Evolutionary conservation across 495 filamentous ascomycete species (phyloP), one percentile per base, ranked within the genome.

Genomic region (Hypoxylon lenormandii): DNA sequence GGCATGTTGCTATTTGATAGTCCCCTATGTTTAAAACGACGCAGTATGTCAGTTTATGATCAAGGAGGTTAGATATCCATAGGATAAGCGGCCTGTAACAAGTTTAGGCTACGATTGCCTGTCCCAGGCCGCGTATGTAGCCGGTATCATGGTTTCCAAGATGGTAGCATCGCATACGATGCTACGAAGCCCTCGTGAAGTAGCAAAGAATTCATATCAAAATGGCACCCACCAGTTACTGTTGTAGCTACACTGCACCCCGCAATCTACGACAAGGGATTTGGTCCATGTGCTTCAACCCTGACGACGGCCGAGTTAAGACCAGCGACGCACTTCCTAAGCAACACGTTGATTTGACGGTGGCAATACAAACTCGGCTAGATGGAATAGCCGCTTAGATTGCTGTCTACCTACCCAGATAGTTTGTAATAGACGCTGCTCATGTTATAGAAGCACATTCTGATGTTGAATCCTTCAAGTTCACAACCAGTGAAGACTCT

Each of bases 101-200:
- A n/a, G 38, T 57, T 62, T 63, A 62, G 65, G 58, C 58, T 69
- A 69, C 23, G 15, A 16, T 52, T 62, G 26, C 64, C 53, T n/a
- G 18, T 26, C 21, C 57, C 42, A 51, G 38, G 12, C 18, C 18
- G 48, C 37, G 23, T 13, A 12, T 33, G 3, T 40, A 47, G 15
- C 42, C 57, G 22, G 30, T 53, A 19, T 19, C 51, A 53, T 48
- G 54, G 45, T 52, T 48, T 37, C 43, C 51, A 50, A 22, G 30
- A 48, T 10, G 18, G 62, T 66, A 59, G 26, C 40, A 66, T 66
- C 54, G 62, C 36, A 47, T 47, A 52, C 18, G 45, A 57, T 64
- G 46, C 23, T 66, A 59, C 49, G 23, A 54, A 33, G 8, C 28
- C 19, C 18, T 22, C 28, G 11, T 12, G 15, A 60, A 42, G 30